Conservation (phyloP, 208 protist genomes). For the Histomonas meleagridis region DNA sequence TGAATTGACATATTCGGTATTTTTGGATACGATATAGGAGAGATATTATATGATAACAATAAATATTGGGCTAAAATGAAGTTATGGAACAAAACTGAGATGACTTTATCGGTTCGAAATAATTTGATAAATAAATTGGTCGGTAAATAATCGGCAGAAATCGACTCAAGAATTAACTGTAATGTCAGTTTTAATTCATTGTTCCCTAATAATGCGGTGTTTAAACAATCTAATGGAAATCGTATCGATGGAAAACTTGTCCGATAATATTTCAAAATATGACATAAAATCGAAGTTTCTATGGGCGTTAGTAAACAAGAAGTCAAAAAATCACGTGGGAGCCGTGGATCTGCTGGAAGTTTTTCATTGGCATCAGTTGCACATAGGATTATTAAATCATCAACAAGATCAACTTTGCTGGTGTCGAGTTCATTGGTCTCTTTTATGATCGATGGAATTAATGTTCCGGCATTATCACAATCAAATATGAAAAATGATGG, state of each 20-base stretch:
- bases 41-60: neutral
- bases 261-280: neutral
- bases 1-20: neutral
- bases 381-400: neutral
- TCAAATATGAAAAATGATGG: conserved; percentile 22
- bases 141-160: neutral
- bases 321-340: conserved; percentile 1
- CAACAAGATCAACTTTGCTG: too few relatives aligned
- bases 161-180: neutral
- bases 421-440: too few relatives aligned
- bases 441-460: neutral
- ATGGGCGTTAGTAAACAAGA: neutral
- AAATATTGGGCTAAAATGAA: neutral
- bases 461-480: neutral
- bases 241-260: neutral
- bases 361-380: neutral
- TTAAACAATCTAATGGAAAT: neutral
- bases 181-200: neutral
- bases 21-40: neutral
- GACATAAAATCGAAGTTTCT: neutral
- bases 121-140: neutral
- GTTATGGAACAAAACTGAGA: neutral
- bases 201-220: neutral
- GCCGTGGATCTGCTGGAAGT: neutral
- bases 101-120: neutral